phyloP scores from a whole-genome alignment of 768 basidiomycete genomes.

The Psilocybe subaeruginosa region DNA sequence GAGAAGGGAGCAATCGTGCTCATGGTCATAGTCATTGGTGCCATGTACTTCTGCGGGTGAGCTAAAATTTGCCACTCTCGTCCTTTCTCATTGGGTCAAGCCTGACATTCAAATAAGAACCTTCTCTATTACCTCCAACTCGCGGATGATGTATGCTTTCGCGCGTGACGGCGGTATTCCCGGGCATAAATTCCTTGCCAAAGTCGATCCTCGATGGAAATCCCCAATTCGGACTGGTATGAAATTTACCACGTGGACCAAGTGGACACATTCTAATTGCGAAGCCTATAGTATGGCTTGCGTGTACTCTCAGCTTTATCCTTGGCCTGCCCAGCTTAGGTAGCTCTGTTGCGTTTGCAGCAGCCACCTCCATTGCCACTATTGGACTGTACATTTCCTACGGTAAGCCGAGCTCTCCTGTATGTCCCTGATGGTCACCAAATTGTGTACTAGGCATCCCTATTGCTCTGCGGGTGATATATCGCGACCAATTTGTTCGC shows the following conservation, averaged over 20 bases:
- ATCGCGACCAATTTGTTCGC: conserved; percentile 58
- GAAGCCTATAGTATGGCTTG: conserved; percentile 67
- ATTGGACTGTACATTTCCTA: conserved; percentile 82
- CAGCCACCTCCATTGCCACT: conserved; percentile 65
- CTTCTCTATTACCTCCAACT: conserved; percentile 80
- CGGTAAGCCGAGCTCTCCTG: conserved; percentile 36
- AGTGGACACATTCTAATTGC: neutral
- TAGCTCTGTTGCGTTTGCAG: conserved; percentile 69
- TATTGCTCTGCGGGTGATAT: conserved; percentile 66
- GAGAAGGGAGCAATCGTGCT: conserved; percentile 73
- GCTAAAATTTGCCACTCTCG: conserved; percentile 13
- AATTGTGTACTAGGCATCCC: conserved; percentile 52
- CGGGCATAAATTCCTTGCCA: conserved; percentile 65
- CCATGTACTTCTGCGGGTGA: conserved; percentile 77
- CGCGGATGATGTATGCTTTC: conserved; percentile 85
- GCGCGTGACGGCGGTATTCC: conserved; percentile 77
- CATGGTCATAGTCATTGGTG: conserved; percentile 73
- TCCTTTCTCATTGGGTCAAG: neutral
- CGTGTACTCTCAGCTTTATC: conserved; percentile 74
- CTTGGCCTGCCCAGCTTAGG: conserved; percentile 77
- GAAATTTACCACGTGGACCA: neutral
- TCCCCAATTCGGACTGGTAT: conserved; percentile 73
- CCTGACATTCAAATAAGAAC: conserved; percentile 39
- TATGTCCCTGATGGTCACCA: neutral
- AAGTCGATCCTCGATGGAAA: conserved; percentile 59